These are phyloP conservation scores for Penicillium sp. DNA, from an alignment of 2,329 filamentous ascomycete genomes.

Conservation along the genomic window DNA sequence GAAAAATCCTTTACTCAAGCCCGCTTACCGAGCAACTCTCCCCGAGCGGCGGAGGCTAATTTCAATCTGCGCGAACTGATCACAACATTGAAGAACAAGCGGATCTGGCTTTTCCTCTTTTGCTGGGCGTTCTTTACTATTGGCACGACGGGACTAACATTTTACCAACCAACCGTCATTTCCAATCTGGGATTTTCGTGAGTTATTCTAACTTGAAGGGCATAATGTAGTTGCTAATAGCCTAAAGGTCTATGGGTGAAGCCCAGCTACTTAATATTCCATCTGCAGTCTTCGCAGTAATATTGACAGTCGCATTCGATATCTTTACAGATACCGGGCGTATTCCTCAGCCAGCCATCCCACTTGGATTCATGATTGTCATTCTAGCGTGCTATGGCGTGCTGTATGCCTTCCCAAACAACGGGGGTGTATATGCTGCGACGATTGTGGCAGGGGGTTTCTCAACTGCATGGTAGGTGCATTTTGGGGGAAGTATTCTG, in stretches of 20 bases:
- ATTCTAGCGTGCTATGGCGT: background rate
- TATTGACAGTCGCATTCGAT: background rate
- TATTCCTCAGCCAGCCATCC: background rate
- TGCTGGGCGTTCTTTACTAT: background rate
- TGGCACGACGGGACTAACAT: background rate
- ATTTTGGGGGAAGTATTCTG: rapidly evolving
- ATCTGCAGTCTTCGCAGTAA: background rate
- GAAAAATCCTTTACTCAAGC: background rate
- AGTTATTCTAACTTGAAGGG: background rate
- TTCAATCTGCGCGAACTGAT: background rate
- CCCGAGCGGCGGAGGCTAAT: background rate
- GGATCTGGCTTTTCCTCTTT: background rate
- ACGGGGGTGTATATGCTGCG: background rate
- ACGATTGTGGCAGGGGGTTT: background rate
- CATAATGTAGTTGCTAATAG: background rate
- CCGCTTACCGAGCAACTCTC: background rate
- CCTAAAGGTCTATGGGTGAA: background rate
- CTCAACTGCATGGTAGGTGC: background rate
- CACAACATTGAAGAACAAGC: background rate
- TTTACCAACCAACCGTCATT: background rate
- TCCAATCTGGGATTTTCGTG: background rate
- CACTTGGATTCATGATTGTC: background rate
- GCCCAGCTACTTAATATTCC: background rate
- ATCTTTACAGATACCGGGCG: background rate
- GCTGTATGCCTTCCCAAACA: background rate